Evolutionary conservation across 495 filamentous ascomycete species (phyloP).

Genomic region (Penicillium ochrochloron): DNA sequence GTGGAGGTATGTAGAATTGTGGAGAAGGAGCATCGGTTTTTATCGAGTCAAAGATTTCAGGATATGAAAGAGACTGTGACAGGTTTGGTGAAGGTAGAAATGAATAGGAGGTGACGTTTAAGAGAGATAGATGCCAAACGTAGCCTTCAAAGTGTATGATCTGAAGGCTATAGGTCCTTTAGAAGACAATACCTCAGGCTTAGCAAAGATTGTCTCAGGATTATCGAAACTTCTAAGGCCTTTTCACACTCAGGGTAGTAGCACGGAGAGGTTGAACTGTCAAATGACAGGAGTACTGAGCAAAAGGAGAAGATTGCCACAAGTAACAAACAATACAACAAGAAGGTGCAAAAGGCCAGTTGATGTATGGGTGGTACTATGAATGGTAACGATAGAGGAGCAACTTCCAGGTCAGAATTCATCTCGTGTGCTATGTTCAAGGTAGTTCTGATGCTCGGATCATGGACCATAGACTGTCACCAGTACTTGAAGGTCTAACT

Average conservation of each 20-base stretch:
- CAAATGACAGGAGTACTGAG: not conserved
- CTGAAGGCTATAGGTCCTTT: not conserved
- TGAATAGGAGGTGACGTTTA: not conserved
- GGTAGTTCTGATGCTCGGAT: not conserved
- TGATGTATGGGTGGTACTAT: not conserved
- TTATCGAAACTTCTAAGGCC: not conserved
- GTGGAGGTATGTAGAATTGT: not conserved
- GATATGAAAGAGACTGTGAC: not conserved
- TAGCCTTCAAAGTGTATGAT: not conserved
- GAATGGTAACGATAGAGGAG: not conserved
- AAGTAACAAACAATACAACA: not conserved
- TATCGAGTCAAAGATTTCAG: not conserved
- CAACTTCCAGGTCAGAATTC: not conserved
- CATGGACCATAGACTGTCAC: not conserved
- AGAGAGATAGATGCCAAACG: not conserved
- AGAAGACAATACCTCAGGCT: not conserved
- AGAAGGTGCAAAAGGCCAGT: not conserved
- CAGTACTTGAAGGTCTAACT: not conserved
- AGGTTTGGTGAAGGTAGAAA: not conserved
- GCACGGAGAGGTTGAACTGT: not conserved
- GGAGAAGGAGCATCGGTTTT: not conserved
- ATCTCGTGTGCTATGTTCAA: not conserved
- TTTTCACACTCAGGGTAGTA: not conserved
- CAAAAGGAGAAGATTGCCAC: not conserved
- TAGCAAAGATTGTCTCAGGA: not conserved